phyloP scores from a whole-genome alignment of 805 yeast species.

The Candida coquimbonensis region DNA sequence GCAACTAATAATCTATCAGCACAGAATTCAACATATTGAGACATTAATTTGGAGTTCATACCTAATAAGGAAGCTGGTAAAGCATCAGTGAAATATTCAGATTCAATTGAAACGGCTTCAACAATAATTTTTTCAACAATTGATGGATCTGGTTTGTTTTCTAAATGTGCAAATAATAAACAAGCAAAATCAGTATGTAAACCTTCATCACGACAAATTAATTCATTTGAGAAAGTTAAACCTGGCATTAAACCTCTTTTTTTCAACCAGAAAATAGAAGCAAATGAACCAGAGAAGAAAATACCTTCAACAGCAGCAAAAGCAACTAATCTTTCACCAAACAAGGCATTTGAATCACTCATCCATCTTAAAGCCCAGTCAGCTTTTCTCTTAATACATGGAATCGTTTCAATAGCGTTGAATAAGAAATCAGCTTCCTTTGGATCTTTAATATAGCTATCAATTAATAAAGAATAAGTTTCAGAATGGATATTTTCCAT shows the following conservation, averaged over 20 bases:
- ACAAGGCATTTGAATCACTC: constrained; percentile 76
- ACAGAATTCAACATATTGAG: constrained; percentile 95
- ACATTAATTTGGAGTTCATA: constrained; percentile 91
- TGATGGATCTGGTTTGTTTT: constrained; percentile 75
- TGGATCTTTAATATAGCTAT: constrained; percentile 93
- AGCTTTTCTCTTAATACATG: constrained; percentile 94
- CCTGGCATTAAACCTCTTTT: constrained; percentile 99
- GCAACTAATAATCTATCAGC: constrained; percentile 94
- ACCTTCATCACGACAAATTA: constrained; percentile 98
- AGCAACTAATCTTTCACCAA: constrained; percentile 94
- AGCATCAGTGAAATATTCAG: constrained; percentile 92
- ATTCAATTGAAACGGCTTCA: constrained; percentile 93
- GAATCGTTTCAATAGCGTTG: constrained; percentile 94
- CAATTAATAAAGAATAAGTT: constrained; percentile 91
- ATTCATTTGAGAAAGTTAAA: constrained; percentile 93
- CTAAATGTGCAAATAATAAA: constrained; percentile 84
- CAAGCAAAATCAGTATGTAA: constrained; percentile 98
- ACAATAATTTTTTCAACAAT: constrained; percentile 83
- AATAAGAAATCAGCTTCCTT: constrained; percentile 84
- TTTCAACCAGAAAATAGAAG: constrained; percentile 97
- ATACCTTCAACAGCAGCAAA: constrained; percentile 99
- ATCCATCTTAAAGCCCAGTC: constrained; percentile 99
- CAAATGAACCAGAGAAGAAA: constrained; percentile 96
- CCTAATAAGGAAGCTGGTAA: constrained; percentile 90
- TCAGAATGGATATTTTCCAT: constrained; percentile 99